Base-by-base conservation (phyloP, 2,329 filamentous ascomycete genomes). In the Talaromyces sp. region DNA sequence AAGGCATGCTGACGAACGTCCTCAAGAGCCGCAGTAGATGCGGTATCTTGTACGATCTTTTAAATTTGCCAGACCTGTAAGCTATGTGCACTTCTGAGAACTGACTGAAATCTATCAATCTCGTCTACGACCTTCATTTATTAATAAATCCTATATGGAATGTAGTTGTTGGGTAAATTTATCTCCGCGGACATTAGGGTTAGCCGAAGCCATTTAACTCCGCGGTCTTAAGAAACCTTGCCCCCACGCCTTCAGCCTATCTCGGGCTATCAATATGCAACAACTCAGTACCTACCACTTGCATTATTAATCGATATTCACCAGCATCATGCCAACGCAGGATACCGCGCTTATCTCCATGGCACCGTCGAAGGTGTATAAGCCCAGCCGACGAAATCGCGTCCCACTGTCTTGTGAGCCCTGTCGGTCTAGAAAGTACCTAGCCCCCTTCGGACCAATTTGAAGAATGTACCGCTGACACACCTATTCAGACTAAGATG, bases 351-450 rank as follows among this genome's bases (percentile, higher is more conserved):
- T 19, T 35, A 22, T 15, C 39, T 56, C 50, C 49, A 35, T 13
- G 37, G 50, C 39, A 10, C n/a, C n/a, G 31, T 39, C 25, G 39
- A 61, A 27, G 54, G 33, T 35, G 41, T 17, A 62, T 25, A 65
- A 62, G 35, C 33, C 50, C 37, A 61, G 37, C 19, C 63, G 63
- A 17, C 63, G 62, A 5, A 47, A 60, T 37, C 86, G 94, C 66
- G 89, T 97, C 17, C 94, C 94, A 57, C 83, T 98, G 58, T 97
- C 93, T 73, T 98, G 94, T 77, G 91, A 89, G 69, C 92, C 93
- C 31, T 98, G 94, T 78, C 86, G 94, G 74, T 90, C 93, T 72
- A 88, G 93, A 81, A 98, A 98, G 91, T 95, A 81, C 81, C 85
- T 77, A 19, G 9, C 8, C 31, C 8, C 19, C 19, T 37, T 50